phyloP scores from a whole-genome alignment of 2,329 filamentous ascomycete genomes.

The Cladobotryum protrusum region DNA sequence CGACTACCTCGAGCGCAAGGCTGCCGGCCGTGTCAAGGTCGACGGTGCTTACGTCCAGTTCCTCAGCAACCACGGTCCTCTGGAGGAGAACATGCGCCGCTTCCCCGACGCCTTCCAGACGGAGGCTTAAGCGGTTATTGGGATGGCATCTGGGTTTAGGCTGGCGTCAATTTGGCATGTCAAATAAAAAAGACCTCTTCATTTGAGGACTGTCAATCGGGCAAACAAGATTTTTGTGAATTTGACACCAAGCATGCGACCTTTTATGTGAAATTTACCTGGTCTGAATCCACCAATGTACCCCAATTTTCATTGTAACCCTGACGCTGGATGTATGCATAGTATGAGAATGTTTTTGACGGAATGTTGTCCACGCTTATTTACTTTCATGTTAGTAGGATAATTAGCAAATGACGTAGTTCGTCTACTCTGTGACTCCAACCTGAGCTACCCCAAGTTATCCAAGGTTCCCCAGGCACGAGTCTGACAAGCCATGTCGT shows the following conservation, averaged over 20 bases:
- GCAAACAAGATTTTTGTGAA: constrained; percentile 29
- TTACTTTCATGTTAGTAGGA: no score
- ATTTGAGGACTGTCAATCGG: constrained; percentile 27
- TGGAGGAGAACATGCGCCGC: constrained; percentile 81
- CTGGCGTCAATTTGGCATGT: constrained; percentile 42
- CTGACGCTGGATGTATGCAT: no score
- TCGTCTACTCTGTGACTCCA: no score
- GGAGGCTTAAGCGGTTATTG: constrained; percentile 42
- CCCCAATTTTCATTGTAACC: no score
- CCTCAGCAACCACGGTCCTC: constrained; percentile 84
- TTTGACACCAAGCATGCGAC: constrained; percentile 14
- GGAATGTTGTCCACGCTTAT: no score
- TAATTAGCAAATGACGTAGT: no score
- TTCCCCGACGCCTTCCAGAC: constrained; percentile 86
- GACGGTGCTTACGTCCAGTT: constrained; percentile 99
- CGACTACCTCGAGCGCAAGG: constrained; percentile 94
- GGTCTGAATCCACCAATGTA: no score
- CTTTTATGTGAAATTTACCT: no score
- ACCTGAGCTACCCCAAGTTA: no score
- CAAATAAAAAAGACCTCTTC: constrained; percentile 29
- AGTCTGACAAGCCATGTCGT: no score
- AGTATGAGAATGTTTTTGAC: no score
- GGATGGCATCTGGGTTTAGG: constrained; percentile 32
- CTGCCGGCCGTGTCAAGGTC: constrained; percentile 86
- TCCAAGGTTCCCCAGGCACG: no score